These are phyloP conservation scores for Schizosaccharomyces lindneri DNA, from an alignment of 805 yeast species.

Conservation along the genomic window DNA sequence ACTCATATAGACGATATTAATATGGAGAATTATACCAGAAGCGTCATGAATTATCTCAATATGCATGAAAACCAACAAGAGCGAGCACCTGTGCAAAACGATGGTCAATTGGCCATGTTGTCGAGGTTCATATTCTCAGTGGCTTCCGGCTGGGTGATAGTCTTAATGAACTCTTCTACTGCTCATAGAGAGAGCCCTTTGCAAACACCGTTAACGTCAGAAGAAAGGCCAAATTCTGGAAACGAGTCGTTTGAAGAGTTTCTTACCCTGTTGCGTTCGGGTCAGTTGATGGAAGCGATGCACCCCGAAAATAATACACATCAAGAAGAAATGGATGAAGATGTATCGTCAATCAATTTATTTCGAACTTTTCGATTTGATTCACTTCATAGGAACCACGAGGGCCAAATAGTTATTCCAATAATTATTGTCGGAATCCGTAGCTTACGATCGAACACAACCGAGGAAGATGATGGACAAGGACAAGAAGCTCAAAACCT, in stretches of 20 bases:
- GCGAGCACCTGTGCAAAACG: neutral
- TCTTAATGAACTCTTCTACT: neutral
- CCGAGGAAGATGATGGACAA: neutral
- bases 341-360: constrained; percentile 10
- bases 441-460: constrained; percentile 12
- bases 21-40: neutral
- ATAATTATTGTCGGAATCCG: constrained; percentile 27
- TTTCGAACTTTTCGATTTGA: constrained; percentile 15
- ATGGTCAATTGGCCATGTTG: neutral
- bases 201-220: neutral
- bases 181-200: neutral
- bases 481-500: constrained; percentile 2
- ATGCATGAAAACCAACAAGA: neutral
- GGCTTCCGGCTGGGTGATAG: neutral
- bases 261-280: neutral
- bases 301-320: neutral
- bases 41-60: neutral
- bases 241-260: neutral
- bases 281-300: neutral
- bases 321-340: constrained; percentile 3
- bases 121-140: neutral
- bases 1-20: neutral
- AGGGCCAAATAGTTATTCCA: constrained; percentile 15
- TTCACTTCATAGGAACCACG: neutral
- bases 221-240: neutral